Base-by-base conservation (phyloP, 2,329 filamentous ascomycete genomes). In the Cryphonectria naterciae region DNA sequence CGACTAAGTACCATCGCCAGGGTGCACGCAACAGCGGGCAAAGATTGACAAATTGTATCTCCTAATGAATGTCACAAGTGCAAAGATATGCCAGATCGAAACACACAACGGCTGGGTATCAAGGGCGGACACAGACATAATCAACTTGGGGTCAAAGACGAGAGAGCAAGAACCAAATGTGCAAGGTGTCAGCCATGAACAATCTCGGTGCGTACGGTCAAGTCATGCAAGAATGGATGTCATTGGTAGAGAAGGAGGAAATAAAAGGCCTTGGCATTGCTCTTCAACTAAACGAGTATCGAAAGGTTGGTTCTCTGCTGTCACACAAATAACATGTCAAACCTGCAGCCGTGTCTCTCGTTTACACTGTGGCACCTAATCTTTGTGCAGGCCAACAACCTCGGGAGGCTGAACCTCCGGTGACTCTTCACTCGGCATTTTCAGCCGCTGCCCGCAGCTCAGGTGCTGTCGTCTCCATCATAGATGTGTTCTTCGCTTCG, bases 401-500 rank as follows among this genome's bases (percentile, higher is more conserved):
- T 67, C 49, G 69, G 28, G 41, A 39, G 8, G 25, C n/a, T 37
- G 60, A 39, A 54, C 52, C 4, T 28, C 4, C 1, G 22, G 15
- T 32, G 37, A 13, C n/a, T 37, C n/a, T 69, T 69, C 79, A 85
- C 75, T 87, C 83, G 72, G 81, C 82, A 73, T 86, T 84, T 75
- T 84, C 83, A 43, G 84, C 85, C 58, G 83, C 80, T 74, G 86
- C 84, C 61, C 85, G 81, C 60, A 88, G 77, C 19, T 77, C 80
- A 1, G 86, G 86, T n/a, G 85, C 85, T 19, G 85, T 87, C 72
- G 83, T 80, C 67, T 82, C 78, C 13, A 83, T 82, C 84, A 87
- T 87, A 56, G 80, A 79, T 13, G 80, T 84, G 69, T 83, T 82
- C 75, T 85, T 85, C 39, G 81, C 79, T 80, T 97, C 94, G 71